Percentiles rank a stretch among this genome's conserved stretches.
Conservation (phyloP, 139 green algal genomes). For the Chlorella sp. region DNA sequence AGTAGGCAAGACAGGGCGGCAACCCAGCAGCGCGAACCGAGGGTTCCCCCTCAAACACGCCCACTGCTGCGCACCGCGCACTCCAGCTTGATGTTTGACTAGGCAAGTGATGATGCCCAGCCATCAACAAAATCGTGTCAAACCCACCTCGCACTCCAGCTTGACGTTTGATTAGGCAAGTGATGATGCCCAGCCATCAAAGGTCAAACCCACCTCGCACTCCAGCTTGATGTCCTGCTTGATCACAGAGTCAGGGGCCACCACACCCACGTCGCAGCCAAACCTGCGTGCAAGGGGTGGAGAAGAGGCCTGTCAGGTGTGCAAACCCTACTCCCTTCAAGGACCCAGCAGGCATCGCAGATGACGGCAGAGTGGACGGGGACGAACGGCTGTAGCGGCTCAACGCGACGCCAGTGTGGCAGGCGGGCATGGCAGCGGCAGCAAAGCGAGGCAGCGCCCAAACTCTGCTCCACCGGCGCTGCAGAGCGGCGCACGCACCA, state of each 20-base stretch:
- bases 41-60: not conserved
- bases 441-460: not conserved
- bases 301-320: not conserved
- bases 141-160: no score
- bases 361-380: no score
- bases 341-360: no score
- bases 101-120: no score
- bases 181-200: no score
- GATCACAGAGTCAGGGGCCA: conserved; percentile 67
- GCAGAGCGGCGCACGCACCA: not conserved
- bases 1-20: no score
- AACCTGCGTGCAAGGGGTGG: conserved; percentile 57
- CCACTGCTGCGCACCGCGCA: no score
- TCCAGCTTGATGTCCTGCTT: conserved; percentile 53
- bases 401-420: not conserved
- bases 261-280: conserved; percentile 65
- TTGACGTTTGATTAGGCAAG: no score
- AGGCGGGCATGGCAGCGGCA: not conserved
- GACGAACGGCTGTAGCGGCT: no score
- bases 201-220: conserved; percentile 20
- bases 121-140: no score
- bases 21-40: not conserved
- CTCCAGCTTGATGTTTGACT: no score
- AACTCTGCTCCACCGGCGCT: not conserved
- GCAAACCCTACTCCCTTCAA: no score